These are phyloP conservation scores for Hermanozyma aechmeae DNA, from an alignment of 805 yeast species.

Conservation along the genomic window DNA sequence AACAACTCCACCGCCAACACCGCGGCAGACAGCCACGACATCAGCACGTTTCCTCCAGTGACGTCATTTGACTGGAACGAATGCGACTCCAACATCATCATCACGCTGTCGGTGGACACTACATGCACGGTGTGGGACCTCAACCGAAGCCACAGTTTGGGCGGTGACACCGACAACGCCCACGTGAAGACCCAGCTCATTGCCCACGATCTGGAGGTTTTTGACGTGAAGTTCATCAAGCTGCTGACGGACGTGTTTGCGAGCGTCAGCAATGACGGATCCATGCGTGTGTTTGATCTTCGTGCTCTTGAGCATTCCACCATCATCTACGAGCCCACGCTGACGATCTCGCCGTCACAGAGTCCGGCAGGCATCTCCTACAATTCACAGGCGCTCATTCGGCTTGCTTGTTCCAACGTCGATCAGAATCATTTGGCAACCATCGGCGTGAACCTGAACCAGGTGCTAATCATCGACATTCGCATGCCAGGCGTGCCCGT, in stretches of 20 bases:
- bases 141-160: conserved; percentile 16
- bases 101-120: conserved; percentile 88
- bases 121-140: conserved; percentile 97
- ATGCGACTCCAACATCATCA: conserved; percentile 56
- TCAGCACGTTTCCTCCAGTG: conserved; percentile 67
- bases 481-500: conserved; percentile 83
- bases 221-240: conserved; percentile 78
- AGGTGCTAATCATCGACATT: conserved; percentile 67
- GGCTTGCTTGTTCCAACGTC: conserved; percentile 67
- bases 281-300: conserved; percentile 85
- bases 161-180: conserved; percentile 32
- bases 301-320: conserved; percentile 88
- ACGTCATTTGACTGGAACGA: conserved; percentile 93
- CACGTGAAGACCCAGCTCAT: conserved; percentile 85
- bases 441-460: conserved; percentile 59
- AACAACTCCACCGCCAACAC: conserved; percentile 28
- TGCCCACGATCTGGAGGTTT: conserved; percentile 94
- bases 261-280: conserved; percentile 92
- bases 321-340: conserved; percentile 79
- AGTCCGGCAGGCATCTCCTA: conserved; percentile 4
- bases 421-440: conserved; percentile 84
- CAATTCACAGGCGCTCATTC: conserved; percentile 51
- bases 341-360: neutral
- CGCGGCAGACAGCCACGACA: conserved; percentile 34
- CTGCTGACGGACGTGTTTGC: conserved; percentile 73